Conservation (phyloP, 768 basidiomycete species). For the Boletus vinaceobasis region DNA sequence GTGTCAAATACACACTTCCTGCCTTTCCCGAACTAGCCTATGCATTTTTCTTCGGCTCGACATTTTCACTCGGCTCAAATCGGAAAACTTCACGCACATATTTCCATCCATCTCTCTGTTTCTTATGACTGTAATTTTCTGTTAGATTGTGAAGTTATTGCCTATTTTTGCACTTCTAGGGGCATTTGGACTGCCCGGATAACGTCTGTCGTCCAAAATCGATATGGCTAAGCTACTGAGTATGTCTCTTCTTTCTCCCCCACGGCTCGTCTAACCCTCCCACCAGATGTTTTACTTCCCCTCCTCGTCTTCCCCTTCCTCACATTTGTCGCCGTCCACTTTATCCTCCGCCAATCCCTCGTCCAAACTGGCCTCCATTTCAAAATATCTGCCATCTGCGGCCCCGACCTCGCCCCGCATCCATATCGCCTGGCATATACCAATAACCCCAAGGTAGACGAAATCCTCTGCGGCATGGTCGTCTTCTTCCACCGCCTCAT, state of each 20-base stretch:
- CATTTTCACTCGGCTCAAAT: too few species aligned
- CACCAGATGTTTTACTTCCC: slow-evolving; percentile 16
- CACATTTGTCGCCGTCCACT: slow-evolving; percentile 3
- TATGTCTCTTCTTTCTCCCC: not conserved
- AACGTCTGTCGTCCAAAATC: too few species aligned
- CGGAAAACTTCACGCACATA: too few species aligned
- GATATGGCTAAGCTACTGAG: slow-evolving; percentile 4
- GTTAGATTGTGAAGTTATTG: too few species aligned
- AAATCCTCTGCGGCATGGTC: slow-evolving; percentile 18
- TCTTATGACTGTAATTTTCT: too few species aligned
- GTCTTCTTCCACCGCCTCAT: slow-evolving; percentile 42
- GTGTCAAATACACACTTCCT: too few species aligned
- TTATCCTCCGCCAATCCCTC: slow-evolving; percentile 14
- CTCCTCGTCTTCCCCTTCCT: slow-evolving; percentile 20
- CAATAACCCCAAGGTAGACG: slow-evolving; percentile 33
- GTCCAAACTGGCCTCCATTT: slow-evolving; percentile 6
- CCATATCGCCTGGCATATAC: slow-evolving; percentile 43
- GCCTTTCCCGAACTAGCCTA: too few species aligned
- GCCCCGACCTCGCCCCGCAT: slow-evolving; percentile 1
- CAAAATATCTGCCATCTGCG: slow-evolving; percentile 10
- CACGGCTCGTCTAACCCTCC: not conserved
- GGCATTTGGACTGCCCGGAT: too few species aligned
- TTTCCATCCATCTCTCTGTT: too few species aligned
- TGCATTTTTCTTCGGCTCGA: too few species aligned
- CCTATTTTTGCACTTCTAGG: too few species aligned